Percentiles rank a stretch among this genome's conserved stretches.
Evolutionary conservation across 2,329 filamentous ascomycete genomes (phyloP).

Genomic region (Pestalotiopsis sp.): DNA sequence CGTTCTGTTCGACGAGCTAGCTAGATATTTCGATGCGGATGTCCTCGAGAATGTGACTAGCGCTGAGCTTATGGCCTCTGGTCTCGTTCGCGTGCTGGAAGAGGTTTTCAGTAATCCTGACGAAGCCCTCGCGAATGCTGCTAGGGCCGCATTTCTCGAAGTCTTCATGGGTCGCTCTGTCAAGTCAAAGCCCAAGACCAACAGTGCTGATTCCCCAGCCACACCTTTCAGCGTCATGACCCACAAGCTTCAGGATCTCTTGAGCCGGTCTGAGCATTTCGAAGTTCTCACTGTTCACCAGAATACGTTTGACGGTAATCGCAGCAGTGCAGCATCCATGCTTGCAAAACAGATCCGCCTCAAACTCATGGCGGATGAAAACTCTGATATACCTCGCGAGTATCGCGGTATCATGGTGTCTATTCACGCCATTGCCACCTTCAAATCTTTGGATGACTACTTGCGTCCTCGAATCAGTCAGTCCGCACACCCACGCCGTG

Average conservation of each 20-base stretch:
- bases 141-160: conserved; percentile 83
- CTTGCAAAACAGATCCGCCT: conserved; percentile 92
- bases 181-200: conserved; percentile 66
- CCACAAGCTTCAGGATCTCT: conserved; percentile 91
- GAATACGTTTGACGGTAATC: conserved; percentile 85
- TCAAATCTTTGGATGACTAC: conserved; percentile 96
- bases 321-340: conserved; percentile 93
- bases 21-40: conserved; percentile 85
- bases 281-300: conserved; percentile 96
- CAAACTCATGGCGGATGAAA: conserved; percentile 85
- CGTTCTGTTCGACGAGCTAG: conserved; percentile 73
- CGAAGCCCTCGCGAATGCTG: conserved; percentile 62
- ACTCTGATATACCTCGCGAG: conserved; percentile 82
- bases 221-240: conserved; percentile 91
- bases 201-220: conserved; percentile 67
- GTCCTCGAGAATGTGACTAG: conserved; percentile 93
- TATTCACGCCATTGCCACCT: conserved; percentile 97
- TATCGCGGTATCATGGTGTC: conserved; percentile 98
- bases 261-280: conserved; percentile 97
- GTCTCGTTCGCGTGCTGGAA: conserved; percentile 82
- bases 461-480: conserved; percentile 85
- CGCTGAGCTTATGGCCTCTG: conserved; percentile 88
- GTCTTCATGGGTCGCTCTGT: conserved; percentile 84
- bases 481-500: conserved; percentile 70
- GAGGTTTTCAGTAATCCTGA: conserved; percentile 78